A percentile compares a stretch with the other conserved stretches of the same genome.
phyloP scores from a whole-genome alignment of 208 protist genomes.

The Strigomonas galati region DNA sequence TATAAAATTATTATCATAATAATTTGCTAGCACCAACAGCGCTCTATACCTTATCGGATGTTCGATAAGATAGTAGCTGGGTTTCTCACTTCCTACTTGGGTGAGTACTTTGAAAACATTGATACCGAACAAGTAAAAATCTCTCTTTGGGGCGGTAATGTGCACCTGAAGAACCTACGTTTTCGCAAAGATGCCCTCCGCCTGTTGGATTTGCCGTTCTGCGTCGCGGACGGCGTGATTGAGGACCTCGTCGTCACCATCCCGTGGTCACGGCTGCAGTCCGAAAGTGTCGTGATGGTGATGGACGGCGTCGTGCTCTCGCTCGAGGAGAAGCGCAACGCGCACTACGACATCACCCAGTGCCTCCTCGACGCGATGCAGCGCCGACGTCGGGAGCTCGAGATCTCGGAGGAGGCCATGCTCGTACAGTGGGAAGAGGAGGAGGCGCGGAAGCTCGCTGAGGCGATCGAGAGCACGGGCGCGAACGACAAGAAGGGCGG shows the following conservation, averaged over 20 bases:
- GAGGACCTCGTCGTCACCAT: constrained; percentile 66
- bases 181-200: constrained; percentile 68
- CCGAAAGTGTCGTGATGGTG: constrained; percentile 62
- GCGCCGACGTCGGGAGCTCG: constrained; percentile 44
- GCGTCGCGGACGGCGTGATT: constrained; percentile 56
- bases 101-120: constrained; percentile 83
- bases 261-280: constrained; percentile 72
- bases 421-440: constrained; percentile 10
- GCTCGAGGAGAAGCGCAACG: constrained; percentile 49
- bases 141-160: constrained; percentile 74
- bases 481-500: neutral
- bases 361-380: constrained; percentile 40
- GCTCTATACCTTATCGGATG: constrained; percentile 33
- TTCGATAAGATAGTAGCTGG: constrained; percentile 77
- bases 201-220: constrained; percentile 53
- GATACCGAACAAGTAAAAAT: constrained; percentile 83
- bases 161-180: constrained; percentile 55
- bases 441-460: constrained; percentile 2
- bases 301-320: constrained; percentile 53
- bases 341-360: constrained; percentile 42
- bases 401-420: constrained; percentile 41
- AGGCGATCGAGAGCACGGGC: constrained; percentile 11
- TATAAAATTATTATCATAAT: neutral
- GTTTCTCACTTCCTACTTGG: constrained; percentile 70
- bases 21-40: neutral